Evolutionary conservation across 768 basidiomycete species (phyloP).

Genomic region (Mycena vitilis): DNA sequence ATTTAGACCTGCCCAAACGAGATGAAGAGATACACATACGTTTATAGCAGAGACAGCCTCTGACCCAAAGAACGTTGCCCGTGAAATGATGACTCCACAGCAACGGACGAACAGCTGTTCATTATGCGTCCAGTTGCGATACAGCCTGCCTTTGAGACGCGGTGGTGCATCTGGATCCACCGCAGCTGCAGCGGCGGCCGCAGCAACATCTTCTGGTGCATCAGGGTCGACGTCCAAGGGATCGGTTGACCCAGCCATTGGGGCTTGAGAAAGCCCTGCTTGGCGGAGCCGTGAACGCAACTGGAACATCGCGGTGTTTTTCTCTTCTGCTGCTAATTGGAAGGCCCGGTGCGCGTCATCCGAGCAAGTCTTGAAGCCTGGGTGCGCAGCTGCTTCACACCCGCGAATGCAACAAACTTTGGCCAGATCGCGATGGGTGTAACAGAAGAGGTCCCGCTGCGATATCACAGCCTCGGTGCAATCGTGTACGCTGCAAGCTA

Average conservation of each 20-base stretch:
- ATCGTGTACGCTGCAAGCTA: constrained; percentile 4
- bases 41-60: not conserved
- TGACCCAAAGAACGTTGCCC: not conserved
- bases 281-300: not conserved
- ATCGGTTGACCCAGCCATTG: not conserved
- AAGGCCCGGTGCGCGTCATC: not conserved
- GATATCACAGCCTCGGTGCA: not conserved
- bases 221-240: too few relatives aligned
- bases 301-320: constrained; percentile 13
- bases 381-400: not conserved
- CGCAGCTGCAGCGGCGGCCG: too few relatives aligned
- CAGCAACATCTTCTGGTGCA: too few relatives aligned
- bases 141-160: not conserved
- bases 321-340: not conserved
- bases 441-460: constrained; percentile 4
- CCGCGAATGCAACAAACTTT: not conserved
- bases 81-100: not conserved
- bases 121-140: not conserved
- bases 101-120: not conserved
- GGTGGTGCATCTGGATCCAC: not conserved
- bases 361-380: constrained; percentile 9
- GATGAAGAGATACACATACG: not conserved
- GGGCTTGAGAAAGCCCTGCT: not conserved
- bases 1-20: too few relatives aligned
- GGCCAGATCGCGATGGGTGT: not conserved